Evolutionary conservation across 139 green algal genomes (phyloP), one percentile per base, ranked within the genome.

Genomic region (Micromonas commoda): DNA sequence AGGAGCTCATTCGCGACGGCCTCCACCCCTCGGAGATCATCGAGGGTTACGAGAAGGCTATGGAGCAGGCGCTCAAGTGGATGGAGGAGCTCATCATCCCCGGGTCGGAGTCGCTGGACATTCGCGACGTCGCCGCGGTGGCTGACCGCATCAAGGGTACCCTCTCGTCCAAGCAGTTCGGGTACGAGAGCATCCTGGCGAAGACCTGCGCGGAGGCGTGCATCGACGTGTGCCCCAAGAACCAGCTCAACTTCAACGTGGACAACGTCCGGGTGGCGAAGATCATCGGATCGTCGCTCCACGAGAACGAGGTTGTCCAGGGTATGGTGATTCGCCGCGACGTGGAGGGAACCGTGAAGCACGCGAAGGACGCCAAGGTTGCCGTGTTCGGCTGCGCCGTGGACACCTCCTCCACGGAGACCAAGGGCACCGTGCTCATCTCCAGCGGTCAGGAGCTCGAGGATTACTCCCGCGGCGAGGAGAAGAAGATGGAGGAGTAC

Each of bases 211-310:
- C 95, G 9, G 72, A 97, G 79, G 95, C 95, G 0, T 99, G 95
- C 87, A 93, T 98, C 29, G 88, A 90, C 38, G 93, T 98, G 39
- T 91, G 89, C 79, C 95, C 95, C 39, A 90, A 89, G 72, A 99
- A 99, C 86, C 88, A 91, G 1, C 45, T 64, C 32, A 97, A 97
- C 86, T 99, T 99, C 89, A 97, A 97, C 80, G 94, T 99, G 39
- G 95, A 99, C 87, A 98, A 98, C 74, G 95, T 99, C 78, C 90
- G 95, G 9, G 90, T 97, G 65, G 85, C 90, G 67, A 99, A 99
- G 86, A 91, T 99, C 71, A 69, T 86, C n/a, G 94, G 94, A 45
- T 86, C 82, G 0, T 81, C 80, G 13, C 37, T 93, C 21, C 37
- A 81, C 61, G 86, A 96, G 80, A 87, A 73, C 24, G 34, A 65